Base-by-base conservation (phyloP, 1,139 yeast species). In the Taphrina communis region DNA sequence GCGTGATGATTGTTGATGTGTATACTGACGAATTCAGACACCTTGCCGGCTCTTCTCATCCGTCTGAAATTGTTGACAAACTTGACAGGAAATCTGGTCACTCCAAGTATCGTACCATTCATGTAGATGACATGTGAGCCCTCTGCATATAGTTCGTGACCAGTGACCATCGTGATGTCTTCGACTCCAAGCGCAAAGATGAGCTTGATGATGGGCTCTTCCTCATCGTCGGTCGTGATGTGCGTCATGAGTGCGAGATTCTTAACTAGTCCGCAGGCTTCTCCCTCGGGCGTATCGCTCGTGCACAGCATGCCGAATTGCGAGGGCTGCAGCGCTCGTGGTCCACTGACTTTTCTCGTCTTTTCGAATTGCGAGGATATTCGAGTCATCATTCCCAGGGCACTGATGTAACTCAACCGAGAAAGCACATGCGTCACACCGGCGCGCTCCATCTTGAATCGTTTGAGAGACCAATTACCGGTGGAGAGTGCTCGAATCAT, bases 231-330 rank as follows among this genome's bases (percentile, higher is more conserved):
- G 2, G 99, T 93, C 9, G 99, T 94, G 76, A 94, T 95, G 80
- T 94, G 99, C 17, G 99, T 94, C 99, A 94, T 94, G 69, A 94
- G 83, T 1, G 99, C 99, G 78, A 94, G 82, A 77, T 94, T 94
- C 79, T 94, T 94, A 46, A 94, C 99, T 78, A 94, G 84, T 76
- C 99, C 99, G 86, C 99, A 94, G 0, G 99, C 99, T 79, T 95
- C 99, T 83, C 99, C 99, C 84, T 94, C 99, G 1, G 99, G 99
- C 0, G 99, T 94, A 84, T 94, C 99, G 0, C 98, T 90, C 7
- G 99, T 92, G 83, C 99, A 94, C 72, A 94, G 83, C 68, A 60
- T 65, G 41, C 70, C 67, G 41, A 58, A 70, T 51, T 70, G 71
- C 1, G 99, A 95, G 12, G 99, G 99, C 78, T 94, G 99, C 74